A percentile compares a stretch with the other conserved stretches of the same genome.
phyloP scores from a whole-genome alignment of 257 asterid genomes.

The Sherardia arvensis region DNA sequence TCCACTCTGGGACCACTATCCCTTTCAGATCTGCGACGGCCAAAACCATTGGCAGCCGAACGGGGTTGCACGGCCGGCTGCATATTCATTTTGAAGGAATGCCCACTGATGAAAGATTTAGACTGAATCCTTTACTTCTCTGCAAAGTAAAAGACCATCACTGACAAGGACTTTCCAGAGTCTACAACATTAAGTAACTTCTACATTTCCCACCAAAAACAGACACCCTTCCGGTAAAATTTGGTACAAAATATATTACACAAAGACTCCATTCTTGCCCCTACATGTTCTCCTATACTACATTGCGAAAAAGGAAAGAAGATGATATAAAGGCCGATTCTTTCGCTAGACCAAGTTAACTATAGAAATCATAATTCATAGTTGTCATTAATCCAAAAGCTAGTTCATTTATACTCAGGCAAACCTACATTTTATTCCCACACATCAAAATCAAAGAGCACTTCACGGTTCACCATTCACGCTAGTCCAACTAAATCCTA shows the following conservation, averaged over 20 bases:
- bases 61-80: slow-evolving; percentile 64
- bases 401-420: not conserved
- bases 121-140: slow-evolving; percentile 14
- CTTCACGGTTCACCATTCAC: too few relatives aligned
- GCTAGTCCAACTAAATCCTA: not conserved
- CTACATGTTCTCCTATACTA: not conserved
- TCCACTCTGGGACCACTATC: slow-evolving; percentile 49
- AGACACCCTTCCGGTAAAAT: not conserved
- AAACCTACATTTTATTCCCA: not conserved
- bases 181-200: not conserved
- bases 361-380: not conserved
- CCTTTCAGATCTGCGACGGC: slow-evolving; percentile 63
- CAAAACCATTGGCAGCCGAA: slow-evolving; percentile 72
- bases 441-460: not conserved
- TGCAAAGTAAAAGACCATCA: slow-evolving; percentile 16
- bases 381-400: not conserved
- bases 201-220: not conserved
- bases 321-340: not conserved
- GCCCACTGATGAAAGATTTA: slow-evolving; percentile 18
- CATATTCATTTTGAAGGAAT: slow-evolving; percentile 45
- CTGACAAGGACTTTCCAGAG: not conserved
- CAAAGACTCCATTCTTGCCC: not conserved
- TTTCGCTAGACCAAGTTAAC: too few relatives aligned
- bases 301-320: not conserved
- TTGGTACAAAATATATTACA: not conserved